Base-by-base conservation (phyloP, 257 asterid genomes). In the Linaria vulgaris region DNA sequence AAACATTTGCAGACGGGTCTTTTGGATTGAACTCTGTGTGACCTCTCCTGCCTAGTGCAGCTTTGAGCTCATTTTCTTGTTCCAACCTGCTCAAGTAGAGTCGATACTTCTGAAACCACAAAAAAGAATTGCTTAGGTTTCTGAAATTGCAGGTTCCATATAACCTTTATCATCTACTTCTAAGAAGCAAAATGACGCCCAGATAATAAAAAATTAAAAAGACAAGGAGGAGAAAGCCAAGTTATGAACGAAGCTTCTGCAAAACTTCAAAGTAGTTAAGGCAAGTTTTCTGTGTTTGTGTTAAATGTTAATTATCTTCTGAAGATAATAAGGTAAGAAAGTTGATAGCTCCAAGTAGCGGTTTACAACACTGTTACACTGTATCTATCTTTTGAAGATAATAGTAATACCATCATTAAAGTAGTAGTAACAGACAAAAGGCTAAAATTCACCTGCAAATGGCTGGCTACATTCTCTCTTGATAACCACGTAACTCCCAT, bases 401-500 rank as follows among this genome's bases (percentile, higher is more conserved):
- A 27, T n/a, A n/a, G n/a, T 27, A 27, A 27, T 17, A 59, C 41
- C 2, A 51, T 16, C 54, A 6, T 47, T 55, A 43, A 9, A 39
- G 46, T 5, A 23, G 9, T 45, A 12, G 14, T 46, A 46, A 39
- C 17, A 21, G 34, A 11, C 5, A 3, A 38, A 59, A 49, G 27
- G 63, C 38, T 30, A 34, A 59, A 22, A 31, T 23, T 72, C 75
- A 90, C 97, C 95, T 90, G 97, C 66, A 90, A 76, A 75, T 90
- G 97, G 67, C 97, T 90, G 20, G 97, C 97, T 34, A 90, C 96
- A 64, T 90, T 87, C 60, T 90, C 97, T 69, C 97, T 76, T 0
- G 96, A 88, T 55, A 90, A 69, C 97, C 97, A 80, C 9, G 94
- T 88, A 45, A 88, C 88, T 49, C 82, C 95, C 97, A 90, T 90